Evolutionary conservation across 2,329 filamentous ascomycete species (phyloP).

Genomic region (Xylaria sp.): DNA sequence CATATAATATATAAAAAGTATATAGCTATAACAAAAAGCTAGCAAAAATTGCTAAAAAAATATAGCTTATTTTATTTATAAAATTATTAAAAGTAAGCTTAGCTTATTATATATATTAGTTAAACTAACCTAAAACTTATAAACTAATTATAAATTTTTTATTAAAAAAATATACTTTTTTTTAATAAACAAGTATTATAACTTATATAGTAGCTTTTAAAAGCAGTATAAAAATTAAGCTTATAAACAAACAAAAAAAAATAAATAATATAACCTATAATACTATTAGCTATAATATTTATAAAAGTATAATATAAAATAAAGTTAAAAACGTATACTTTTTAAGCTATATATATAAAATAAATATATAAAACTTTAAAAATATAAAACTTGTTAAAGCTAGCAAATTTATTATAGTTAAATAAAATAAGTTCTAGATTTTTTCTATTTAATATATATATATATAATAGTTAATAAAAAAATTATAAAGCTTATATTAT

Average conservation of each 20-base stretch:
- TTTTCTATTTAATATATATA: conserved; percentile 1
- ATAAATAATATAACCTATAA: background rate
- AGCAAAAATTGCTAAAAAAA: too few species aligned
- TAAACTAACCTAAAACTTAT: background rate
- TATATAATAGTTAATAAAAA: conserved; percentile 2
- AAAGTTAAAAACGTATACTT: background rate
- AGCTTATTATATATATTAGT: background rate
- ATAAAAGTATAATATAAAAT: background rate
- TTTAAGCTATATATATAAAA: background rate
- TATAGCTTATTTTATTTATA: background rate
- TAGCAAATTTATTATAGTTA: background rate
- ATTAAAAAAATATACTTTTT: background rate
- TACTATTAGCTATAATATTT: background rate
- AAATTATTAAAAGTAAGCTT: background rate
- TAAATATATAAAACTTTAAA: too few species aligned
- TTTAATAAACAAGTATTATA: background rate
- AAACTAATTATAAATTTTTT: background rate
- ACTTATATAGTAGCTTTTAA: too few species aligned
- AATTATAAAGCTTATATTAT: too few species aligned
- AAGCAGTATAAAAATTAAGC: too few species aligned
- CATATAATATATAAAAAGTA: background rate
- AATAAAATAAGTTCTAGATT: background rate
- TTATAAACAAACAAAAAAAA: too few species aligned
- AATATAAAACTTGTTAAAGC: background rate
- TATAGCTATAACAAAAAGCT: background rate